A percentile compares a stretch with the other conserved stretches of the same genome.
Conservation (phyloP, 192 early-diverging fungal genomes). For the Radiomyces spectabilis region DNA sequence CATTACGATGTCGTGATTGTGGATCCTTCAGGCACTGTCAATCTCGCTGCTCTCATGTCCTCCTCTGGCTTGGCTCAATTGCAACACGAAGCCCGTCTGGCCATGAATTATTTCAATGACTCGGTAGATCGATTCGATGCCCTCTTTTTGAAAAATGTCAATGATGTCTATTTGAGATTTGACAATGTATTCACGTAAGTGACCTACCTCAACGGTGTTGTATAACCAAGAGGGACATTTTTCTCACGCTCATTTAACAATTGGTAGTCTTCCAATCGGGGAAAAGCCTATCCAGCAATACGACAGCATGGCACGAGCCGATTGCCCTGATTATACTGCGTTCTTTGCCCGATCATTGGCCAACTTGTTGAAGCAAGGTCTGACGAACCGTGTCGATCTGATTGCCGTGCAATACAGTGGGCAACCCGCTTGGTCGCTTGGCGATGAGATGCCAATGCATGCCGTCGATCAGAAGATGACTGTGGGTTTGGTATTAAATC, state of each 20-base stretch:
- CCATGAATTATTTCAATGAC: slow-evolving; percentile 59
- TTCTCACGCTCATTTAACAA: background rate
- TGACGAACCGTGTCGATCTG: slow-evolving; percentile 42
- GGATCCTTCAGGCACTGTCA: slow-evolving; percentile 77
- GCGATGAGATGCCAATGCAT: too few relatives aligned
- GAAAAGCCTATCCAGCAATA: slow-evolving; percentile 17
- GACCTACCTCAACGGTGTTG: background rate
- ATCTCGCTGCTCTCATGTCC: slow-evolving; percentile 68
- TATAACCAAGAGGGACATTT: too few relatives aligned
- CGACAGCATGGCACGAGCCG: slow-evolving; percentile 17
- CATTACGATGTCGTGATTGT: slow-evolving; percentile 78
- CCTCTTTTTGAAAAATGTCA: slow-evolving; percentile 68
- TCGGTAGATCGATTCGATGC: slow-evolving; percentile 64
- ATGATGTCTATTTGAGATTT: slow-evolving; percentile 53
- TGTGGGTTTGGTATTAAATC: slow-evolving; percentile 70
- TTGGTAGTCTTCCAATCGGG: background rate
- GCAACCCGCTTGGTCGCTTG: slow-evolving; percentile 35
- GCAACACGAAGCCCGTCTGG: slow-evolving; percentile 65
- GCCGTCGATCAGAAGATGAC: slow-evolving; percentile 25
- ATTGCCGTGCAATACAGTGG: slow-evolving; percentile 32
- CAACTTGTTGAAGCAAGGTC: slow-evolving; percentile 33
- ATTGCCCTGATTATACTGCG: slow-evolving; percentile 37
- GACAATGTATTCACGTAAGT: slow-evolving; percentile 61
- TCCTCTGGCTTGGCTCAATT: slow-evolving; percentile 58
- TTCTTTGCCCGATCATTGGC: slow-evolving; percentile 39